phyloP scores from a whole-genome alignment of 306 rosid genomes.

The Rosa multiflora region DNA sequence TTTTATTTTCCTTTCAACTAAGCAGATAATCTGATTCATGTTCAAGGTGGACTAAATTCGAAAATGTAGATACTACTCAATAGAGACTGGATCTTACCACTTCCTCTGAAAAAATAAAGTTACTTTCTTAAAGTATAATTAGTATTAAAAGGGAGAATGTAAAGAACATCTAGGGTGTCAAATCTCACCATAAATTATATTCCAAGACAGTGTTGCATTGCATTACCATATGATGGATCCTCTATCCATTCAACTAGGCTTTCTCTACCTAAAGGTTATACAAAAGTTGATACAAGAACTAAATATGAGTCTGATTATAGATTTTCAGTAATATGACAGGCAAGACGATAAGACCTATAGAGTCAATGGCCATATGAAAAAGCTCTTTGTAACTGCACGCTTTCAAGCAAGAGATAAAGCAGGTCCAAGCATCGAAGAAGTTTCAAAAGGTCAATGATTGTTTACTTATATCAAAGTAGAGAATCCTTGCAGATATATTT shows the following conservation, averaged over 20 bases:
- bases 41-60: too few relatives aligned
- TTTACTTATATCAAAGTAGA: background rate
- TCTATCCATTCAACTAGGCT: constrained; percentile 47
- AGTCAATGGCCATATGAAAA: background rate
- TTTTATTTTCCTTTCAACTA: too few relatives aligned
- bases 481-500: background rate
- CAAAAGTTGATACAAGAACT: background rate
- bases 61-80: too few relatives aligned
- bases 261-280: constrained; percentile 45
- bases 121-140: background rate
- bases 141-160: background rate
- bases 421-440: background rate
- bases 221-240: constrained; percentile 40
- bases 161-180: background rate
- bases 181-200: constrained; percentile 46
- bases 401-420: background rate
- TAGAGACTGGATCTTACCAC: constrained; percentile 32
- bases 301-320: background rate
- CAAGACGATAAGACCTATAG: background rate
- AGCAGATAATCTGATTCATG: too few relatives aligned
- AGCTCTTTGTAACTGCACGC: background rate
- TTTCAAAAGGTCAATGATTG: background rate
- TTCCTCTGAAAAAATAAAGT: constrained; percentile 32
- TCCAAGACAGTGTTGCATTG: constrained; percentile 44
- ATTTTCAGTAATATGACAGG: background rate